Evolutionary conservation across 1,284 basidiomycete genomes (phyloP).

Genomic region (Apiotrichum akiyoshidainum): DNA sequence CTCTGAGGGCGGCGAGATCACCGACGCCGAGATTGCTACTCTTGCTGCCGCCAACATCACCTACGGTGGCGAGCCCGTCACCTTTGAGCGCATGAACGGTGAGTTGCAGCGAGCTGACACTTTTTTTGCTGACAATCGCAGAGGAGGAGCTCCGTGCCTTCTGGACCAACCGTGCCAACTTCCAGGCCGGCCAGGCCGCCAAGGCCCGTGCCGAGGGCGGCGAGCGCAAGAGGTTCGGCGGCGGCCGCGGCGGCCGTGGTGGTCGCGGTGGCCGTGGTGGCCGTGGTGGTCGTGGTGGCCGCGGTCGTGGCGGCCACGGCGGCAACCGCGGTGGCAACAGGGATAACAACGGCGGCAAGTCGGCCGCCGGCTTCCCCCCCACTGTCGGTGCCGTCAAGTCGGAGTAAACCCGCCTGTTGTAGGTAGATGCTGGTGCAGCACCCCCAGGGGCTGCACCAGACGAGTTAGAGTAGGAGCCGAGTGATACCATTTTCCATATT

Average conservation of each 20-base stretch:
- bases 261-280: constrained; percentile 29
- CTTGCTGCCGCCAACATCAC: constrained; percentile 50
- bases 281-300: constrained; percentile 31
- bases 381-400: constrained; percentile 25
- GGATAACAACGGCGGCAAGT: constrained; percentile 15
- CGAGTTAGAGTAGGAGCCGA: background rate
- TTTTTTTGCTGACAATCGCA: constrained; percentile 15
- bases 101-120: constrained; percentile 17
- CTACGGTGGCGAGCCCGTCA: constrained; percentile 48
- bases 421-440: background rate
- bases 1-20: constrained; percentile 47
- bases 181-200: constrained; percentile 53
- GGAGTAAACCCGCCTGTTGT: background rate
- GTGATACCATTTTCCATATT: background rate
- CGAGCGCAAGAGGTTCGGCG: constrained; percentile 22
- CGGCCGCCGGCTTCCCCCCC: constrained; percentile 28
- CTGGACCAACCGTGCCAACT: constrained; percentile 67
- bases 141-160: constrained; percentile 70
- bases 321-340: constrained; percentile 12
- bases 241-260: constrained; percentile 38
- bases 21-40: constrained; percentile 52
- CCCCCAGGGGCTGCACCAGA: too few relatives aligned
- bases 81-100: constrained; percentile 37
- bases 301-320: constrained; percentile 13
- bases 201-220: constrained; percentile 58